Percentiles rank a stretch among this genome's conserved stretches.
Conservation (phyloP, 2,329 filamentous ascomycete species). For the Tolypocladium capitatum region DNA sequence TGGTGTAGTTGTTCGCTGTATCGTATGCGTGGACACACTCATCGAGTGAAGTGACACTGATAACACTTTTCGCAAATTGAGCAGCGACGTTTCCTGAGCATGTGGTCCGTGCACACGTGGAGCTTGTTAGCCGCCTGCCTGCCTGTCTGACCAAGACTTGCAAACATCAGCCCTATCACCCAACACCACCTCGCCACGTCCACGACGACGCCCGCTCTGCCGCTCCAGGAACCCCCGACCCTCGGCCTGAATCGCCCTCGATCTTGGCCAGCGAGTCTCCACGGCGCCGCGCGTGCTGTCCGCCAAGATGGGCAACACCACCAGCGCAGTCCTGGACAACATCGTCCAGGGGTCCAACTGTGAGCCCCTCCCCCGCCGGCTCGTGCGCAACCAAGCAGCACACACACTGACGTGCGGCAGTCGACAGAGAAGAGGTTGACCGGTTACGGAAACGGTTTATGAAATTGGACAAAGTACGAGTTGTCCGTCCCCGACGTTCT, state of each 20-base stretch:
- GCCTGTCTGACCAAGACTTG: too few species aligned
- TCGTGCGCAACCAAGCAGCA: conserved; percentile 1
- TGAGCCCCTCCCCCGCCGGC: conserved; percentile 26
- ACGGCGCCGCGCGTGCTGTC: not conserved
- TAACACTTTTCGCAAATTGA: not conserved
- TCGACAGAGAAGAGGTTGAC: conserved; percentile 95
- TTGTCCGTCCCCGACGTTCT: not conserved
- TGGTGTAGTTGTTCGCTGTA: not conserved
- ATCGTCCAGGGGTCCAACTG: conserved; percentile 97
- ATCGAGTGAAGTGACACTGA: not conserved
- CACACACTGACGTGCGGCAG: conserved; percentile 29
- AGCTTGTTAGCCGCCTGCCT: too few species aligned
- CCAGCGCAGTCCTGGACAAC: conserved; percentile 72
- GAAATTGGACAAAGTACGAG: conserved; percentile 88
- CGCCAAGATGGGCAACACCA: conserved; percentile 50
- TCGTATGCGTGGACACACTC: not conserved
- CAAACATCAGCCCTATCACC: not conserved
- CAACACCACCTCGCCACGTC: not conserved
- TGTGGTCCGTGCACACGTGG: conserved; percentile 7
- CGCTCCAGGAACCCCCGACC: not conserved
- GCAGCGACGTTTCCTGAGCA: not conserved
- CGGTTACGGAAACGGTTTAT: conserved; percentile 93
- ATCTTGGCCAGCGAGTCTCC: not conserved
- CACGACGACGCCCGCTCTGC: not conserved
- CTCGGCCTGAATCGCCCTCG: not conserved